Base-by-base conservation (phyloP, 2,329 filamentous ascomycete species). In the Diaporthe sp. region DNA sequence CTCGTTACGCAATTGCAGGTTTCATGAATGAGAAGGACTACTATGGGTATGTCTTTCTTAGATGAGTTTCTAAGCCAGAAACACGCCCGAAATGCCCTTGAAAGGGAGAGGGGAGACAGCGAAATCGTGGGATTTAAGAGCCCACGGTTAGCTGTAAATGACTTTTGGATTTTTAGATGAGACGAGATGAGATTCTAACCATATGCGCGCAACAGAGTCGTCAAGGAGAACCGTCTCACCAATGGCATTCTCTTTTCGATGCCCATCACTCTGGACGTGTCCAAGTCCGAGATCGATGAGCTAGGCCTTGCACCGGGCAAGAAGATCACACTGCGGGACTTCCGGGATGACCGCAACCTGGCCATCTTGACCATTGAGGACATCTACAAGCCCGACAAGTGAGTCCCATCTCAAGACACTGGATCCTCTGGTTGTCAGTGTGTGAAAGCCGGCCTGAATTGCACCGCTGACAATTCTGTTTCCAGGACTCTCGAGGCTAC, bases 1-100 rank as follows among this genome's bases (percentile, higher is more conserved):
- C 70, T 77, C 63, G 70, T 51, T 75, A 42, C 53, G 57, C 51
- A 57, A 47, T 60, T 80, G 72, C 81, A 98, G 95, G 96, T 82
- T 99, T 99, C 89, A 94, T 99, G 94, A 98, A 92, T 85, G 92
- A 99, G 90, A 94, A 95, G 87, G 97, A 99, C 87, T 99, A 98
- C 90, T 94, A 98, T 86, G 93, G 94, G 95, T 96, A 91, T 80
- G 90, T 85, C 78, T 77, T 42, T 22, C 39, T 37, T 31, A 65
- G 28, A 22, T 65, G 44, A 70, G 25, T 42, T 22, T 39, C 31
- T 9, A 42, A 55, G 47, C 47, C 65, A 68, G 34, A 39, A 39
- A 25, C 17, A 12, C n/a, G 51, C 13, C 51, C 37, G 39, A 37
- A 17, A 12, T 68, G 37, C 22, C 49, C 20, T 34, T 10, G 34